Base-by-base conservation (phyloP, 768 basidiomycete genomes). In the Clitopilus hobsonii region DNA sequence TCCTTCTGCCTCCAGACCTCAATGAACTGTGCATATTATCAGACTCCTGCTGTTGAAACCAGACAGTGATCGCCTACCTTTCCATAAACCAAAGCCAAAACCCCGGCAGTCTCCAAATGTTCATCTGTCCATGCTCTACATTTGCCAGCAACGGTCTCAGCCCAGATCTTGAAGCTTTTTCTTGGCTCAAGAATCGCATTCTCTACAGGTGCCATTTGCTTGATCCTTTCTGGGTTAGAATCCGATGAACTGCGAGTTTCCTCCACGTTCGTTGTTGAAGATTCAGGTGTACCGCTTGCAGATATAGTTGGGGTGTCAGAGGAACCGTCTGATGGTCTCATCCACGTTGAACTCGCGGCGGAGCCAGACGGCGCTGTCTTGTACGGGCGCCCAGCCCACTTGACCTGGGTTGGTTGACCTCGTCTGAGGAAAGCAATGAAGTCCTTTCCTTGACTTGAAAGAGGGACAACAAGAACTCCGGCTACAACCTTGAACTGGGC, bases 1-100 rank as follows among this genome's bases (percentile, higher is more conserved):
- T 92, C 88, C 66, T 90, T 91, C 66, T 91, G 85, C 58, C 90
- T 70, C 90, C 90, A 92, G 6, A 91, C 90, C 63, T 88, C 87
- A 58, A 91, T 91, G 73, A 91, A 91, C 82, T 87, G 55, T 14
- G n/a, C n/a, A 20, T 14, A 50, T 54, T 24, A 14, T 54, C 20
- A 36, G 13, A 29, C 52, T 20, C 25, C 49, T 20, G 25, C n/a
- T 20, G 10, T 20, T 45, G 23, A 53, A 20, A 16, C 22, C 32
- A 16, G 32, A 13, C 2, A 20, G 10, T 5, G 18, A 10, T n/a
- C 6, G 62, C 68, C 14, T 49, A 82, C 83, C 75, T 87, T 87
- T 36, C 87, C 86, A 62, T 91, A 92, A 5, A 92, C 87, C 22
- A 92, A 69, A 5, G 88, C 85, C 14, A 92, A 70, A 10, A 92